phyloP scores from a whole-genome alignment of 108 stramenopile genomes.

The Thalassiosira profunda region DNA sequence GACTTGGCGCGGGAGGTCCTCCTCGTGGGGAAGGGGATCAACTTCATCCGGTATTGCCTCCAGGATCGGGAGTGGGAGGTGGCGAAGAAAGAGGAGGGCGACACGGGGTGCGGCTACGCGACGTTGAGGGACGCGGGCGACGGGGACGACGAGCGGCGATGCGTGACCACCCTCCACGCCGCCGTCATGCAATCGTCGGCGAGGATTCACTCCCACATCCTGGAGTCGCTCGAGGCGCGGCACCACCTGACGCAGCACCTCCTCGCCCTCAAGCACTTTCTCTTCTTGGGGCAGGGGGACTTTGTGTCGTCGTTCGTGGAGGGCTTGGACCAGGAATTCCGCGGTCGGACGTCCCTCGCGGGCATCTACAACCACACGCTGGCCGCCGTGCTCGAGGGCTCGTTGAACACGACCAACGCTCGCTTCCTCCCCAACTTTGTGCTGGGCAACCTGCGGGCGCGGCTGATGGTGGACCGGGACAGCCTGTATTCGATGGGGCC shows the following conservation, averaged over 20 bases:
- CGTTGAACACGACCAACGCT: constrained; percentile 92
- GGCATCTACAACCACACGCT: constrained; percentile 89
- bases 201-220: constrained; percentile 77
- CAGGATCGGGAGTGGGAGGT: constrained; percentile 76
- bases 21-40: constrained; percentile 94
- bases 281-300: constrained; percentile 97
- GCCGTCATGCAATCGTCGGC: constrained; percentile 58
- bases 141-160: constrained; percentile 31
- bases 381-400: constrained; percentile 75
- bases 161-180: constrained; percentile 40
- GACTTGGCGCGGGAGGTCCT: constrained; percentile 79
- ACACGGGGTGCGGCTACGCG: background rate
- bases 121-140: constrained; percentile 29
- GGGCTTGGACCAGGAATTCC: constrained; percentile 74
- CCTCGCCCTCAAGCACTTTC: constrained; percentile 93
- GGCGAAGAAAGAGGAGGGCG: constrained; percentile 17
- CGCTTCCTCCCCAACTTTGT: constrained; percentile 73
- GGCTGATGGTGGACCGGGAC: constrained; percentile 60
- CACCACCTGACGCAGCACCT: constrained; percentile 90
- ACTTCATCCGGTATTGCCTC: constrained; percentile 92
- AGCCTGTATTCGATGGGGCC: constrained; percentile 56
- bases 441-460: constrained; percentile 79
- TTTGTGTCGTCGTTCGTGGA: constrained; percentile 93
- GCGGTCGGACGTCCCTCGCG: constrained; percentile 41
- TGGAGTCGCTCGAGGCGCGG: constrained; percentile 66